Conservation (phyloP, 1,139 yeast genomes). For the Lodderomyces orthopsilosis region DNA sequence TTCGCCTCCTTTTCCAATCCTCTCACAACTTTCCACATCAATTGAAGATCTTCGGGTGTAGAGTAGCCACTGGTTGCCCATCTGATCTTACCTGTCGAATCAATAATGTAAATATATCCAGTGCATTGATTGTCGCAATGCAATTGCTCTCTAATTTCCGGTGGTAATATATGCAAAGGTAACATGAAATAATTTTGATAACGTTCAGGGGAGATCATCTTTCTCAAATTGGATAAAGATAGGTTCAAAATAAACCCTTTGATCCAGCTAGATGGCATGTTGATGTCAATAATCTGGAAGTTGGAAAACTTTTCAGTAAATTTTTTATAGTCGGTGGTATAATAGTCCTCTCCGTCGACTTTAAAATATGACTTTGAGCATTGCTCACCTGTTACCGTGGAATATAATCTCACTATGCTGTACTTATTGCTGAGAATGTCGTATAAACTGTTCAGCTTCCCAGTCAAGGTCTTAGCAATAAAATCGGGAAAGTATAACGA, state of each 20-base stretch:
- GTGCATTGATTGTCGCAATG: slow-evolving; percentile 73
- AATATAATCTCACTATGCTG: slow-evolving; percentile 62
- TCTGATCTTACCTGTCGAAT: slow-evolving; percentile 67
- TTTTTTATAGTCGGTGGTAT: slow-evolving; percentile 26
- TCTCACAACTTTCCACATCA: slow-evolving; percentile 64
- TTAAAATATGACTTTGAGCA: slow-evolving; percentile 63
- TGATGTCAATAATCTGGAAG: slow-evolving; percentile 70
- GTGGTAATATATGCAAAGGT: slow-evolving; percentile 58
- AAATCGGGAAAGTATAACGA: slow-evolving; percentile 87
- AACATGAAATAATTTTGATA: slow-evolving; percentile 62
- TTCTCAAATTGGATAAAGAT: slow-evolving; percentile 45
- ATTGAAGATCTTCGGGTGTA: slow-evolving; percentile 55
- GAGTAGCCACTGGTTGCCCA: slow-evolving; percentile 94
- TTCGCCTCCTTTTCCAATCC: slow-evolving; percentile 39
- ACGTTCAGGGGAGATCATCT: slow-evolving; percentile 47
- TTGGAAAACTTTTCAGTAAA: slow-evolving; percentile 43
- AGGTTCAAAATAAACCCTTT: slow-evolving; percentile 63
- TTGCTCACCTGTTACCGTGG: slow-evolving; percentile 71
- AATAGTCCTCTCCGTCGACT: slow-evolving; percentile 32
- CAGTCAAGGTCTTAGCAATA: slow-evolving; percentile 53
- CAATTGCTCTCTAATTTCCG: slow-evolving; percentile 57
- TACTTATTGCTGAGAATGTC: slow-evolving; percentile 48
- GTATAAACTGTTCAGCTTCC: slow-evolving; percentile 34
- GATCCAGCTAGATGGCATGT: slow-evolving; percentile 67
- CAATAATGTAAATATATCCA: slow-evolving; percentile 82